Base-by-base conservation (phyloP, 176 grass and related monocot species). In the Coix lacrymajobi region DNA sequence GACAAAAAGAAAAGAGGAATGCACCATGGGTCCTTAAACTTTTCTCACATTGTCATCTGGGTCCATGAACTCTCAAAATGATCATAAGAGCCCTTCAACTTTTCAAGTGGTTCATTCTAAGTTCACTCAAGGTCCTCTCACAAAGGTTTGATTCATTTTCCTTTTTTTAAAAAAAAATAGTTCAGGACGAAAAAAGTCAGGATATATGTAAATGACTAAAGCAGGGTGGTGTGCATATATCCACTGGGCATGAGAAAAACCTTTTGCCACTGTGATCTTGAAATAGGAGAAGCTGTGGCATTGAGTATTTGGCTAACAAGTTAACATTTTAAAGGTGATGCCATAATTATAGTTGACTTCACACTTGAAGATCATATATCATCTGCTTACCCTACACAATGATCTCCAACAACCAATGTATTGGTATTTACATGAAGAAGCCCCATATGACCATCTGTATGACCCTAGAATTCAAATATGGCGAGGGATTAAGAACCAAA, bases 401-500 rank as follows among this genome's bases (percentile, higher is more conserved):
- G 96, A 79, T 98, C 96, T 49, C 96, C 96, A 17, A 98, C 96
- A 88, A 98, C 83, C 61, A 98, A 66, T 71, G 91, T 69, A 76
- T 95, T 93, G 39, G 92, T 95, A 62, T 77, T 87, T 44, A 83
- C 75, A 98, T 98, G 96, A 64, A 89, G 85, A 77, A 98, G 69
- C 61, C 90, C 96, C 84, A 88, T 90, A 80, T 98, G 92, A 83
- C 96, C 90, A 93, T 98, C 93, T 66, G 96, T 98, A 69, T 92
- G 93, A 84, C 95, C 95, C 95, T 98, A 66, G 10, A 16, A 75
- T 85, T 71, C 44, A 76, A 49, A 85, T 29, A 84, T 3, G 31
- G 41, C 62, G 6, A 78, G 19, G 29, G 46, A 57, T 49, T 30
- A 61, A 52, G 19, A 62, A 28, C 37, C 46, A 41, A 81, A 34